These are phyloP conservation scores for Globisporangium iwayamae DNA, from an alignment of 352 stramenopile species.

Conservation along the genomic window DNA sequence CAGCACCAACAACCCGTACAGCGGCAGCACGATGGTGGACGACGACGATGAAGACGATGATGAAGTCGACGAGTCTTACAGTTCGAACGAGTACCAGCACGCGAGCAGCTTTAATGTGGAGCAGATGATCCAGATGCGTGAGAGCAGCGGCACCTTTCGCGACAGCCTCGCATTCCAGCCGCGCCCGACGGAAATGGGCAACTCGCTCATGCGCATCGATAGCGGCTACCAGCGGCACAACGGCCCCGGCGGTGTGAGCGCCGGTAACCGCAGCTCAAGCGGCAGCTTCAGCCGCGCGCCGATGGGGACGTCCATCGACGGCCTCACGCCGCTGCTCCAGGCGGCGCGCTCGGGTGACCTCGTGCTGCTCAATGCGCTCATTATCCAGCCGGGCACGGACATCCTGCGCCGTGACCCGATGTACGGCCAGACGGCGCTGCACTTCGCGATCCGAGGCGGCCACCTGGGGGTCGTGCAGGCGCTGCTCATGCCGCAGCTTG, in stretches of 20 bases:
- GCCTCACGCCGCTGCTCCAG: slow-evolving; percentile 64
- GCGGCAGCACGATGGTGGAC: slow-evolving; percentile 24
- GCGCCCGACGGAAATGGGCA: slow-evolving; percentile 58
- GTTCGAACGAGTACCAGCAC: slow-evolving; percentile 22
- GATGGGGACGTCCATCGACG: slow-evolving; percentile 30
- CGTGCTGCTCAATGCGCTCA: slow-evolving; percentile 58
- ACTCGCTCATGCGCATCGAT: slow-evolving; percentile 71
- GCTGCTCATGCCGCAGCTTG: slow-evolving; percentile 59
- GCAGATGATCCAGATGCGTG: slow-evolving; percentile 51
- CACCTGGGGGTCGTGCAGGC: slow-evolving; percentile 65
- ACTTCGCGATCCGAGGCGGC: slow-evolving; percentile 65
- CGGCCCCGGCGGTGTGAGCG: neutral
- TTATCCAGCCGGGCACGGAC: slow-evolving; percentile 70
- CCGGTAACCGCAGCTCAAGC: slow-evolving; percentile 20
- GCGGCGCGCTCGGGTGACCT: slow-evolving; percentile 58
- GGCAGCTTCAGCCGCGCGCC: slow-evolving; percentile 23
- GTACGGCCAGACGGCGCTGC: slow-evolving; percentile 63
- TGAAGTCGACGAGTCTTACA: slow-evolving; percentile 11
- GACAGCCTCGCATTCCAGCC: slow-evolving; percentile 38
- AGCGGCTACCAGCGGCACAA: slow-evolving; percentile 39
- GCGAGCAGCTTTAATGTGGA: slow-evolving; percentile 62
- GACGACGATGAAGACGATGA: slow-evolving; percentile 31
- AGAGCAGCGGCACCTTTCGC: slow-evolving; percentile 37
- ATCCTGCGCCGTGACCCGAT: slow-evolving; percentile 63
- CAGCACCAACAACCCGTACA: slow-evolving; percentile 25